Conservation (phyloP, 2,329 filamentous ascomycete species). For the Penicillium sp. region DNA sequence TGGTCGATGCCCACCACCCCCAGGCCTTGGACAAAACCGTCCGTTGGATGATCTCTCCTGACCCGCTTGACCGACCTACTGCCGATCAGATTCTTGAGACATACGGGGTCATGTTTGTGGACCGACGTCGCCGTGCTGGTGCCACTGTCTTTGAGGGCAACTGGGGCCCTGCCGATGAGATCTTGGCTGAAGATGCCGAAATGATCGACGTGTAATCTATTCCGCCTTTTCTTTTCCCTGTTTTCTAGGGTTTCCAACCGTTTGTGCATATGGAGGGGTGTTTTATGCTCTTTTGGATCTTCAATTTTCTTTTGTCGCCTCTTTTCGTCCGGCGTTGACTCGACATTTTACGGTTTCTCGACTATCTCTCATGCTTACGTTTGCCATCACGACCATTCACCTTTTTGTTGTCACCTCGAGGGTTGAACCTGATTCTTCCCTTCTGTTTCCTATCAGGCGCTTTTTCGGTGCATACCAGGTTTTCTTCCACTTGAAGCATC, state of each 20-base stretch:
- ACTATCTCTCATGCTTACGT: conserved; percentile 16
- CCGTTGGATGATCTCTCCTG: conserved; percentile 76
- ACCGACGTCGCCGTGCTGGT: conserved; percentile 67
- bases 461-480: neutral
- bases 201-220: conserved; percentile 55
- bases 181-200: conserved; percentile 54
- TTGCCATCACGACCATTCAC: conserved; percentile 15
- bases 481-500: no score
- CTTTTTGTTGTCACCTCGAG: conserved; percentile 5
- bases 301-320: conserved; percentile 22
- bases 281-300: conserved; percentile 17
- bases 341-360: conserved; percentile 16
- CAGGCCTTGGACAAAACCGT: conserved; percentile 80
- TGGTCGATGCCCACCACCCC: conserved; percentile 67
- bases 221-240: conserved; percentile 13
- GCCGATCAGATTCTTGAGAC: conserved; percentile 67
- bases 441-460: neutral
- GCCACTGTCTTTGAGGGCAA: conserved; percentile 96
- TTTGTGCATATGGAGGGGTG: conserved; percentile 33
- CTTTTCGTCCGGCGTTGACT: conserved; percentile 18
- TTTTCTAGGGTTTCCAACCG: conserved; percentile 18
- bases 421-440: conserved; percentile 8
- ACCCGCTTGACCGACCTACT: conserved; percentile 66
- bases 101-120: conserved; percentile 74
- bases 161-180: conserved; percentile 74